These are phyloP conservation scores for Eutypella sp. DNA, from an alignment of 2,329 filamentous ascomycete genomes.

Conservation along the genomic window DNA sequence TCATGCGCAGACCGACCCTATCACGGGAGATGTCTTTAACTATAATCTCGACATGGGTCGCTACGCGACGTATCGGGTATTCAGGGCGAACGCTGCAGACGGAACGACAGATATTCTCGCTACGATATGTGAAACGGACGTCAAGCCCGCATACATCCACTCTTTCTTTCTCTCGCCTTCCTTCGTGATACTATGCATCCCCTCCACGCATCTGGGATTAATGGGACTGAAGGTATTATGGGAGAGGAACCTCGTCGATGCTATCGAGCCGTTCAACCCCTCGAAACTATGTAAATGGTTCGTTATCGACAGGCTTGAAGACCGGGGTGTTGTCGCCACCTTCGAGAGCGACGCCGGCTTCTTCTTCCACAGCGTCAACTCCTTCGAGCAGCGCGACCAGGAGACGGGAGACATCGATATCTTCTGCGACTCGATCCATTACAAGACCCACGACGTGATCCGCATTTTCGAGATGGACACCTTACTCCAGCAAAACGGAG, in stretches of 20 bases:
- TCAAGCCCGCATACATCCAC: conserved; percentile 70
- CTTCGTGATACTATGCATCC: conserved; percentile 70
- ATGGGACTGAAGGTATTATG: conserved; percentile 58
- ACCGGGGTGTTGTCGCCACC: conserved; percentile 60
- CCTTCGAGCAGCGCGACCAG: conserved; percentile 58
- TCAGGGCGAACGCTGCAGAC: conserved; percentile 56
- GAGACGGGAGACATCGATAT: conserved; percentile 42
- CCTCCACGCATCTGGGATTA: conserved; percentile 55
- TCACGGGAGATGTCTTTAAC: conserved; percentile 73
- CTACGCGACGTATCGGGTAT: conserved; percentile 61
- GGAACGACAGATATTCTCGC: conserved; percentile 68
- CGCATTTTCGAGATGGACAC: conserved; percentile 66
- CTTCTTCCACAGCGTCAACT: conserved; percentile 76
- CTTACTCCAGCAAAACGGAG: conserved; percentile 48
- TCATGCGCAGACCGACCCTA: conserved; percentile 67
- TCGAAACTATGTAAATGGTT: conserved; percentile 61
- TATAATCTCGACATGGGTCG: conserved; percentile 67
- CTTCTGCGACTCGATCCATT: conserved; percentile 61
- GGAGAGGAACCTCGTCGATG: conserved; percentile 63
- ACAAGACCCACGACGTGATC: conserved; percentile 60
- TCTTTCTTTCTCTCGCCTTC: conserved; percentile 70
- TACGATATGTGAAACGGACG: conserved; percentile 47
- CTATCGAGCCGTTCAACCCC: conserved; percentile 59
- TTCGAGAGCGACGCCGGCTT: conserved; percentile 67
- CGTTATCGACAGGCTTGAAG: conserved; percentile 61